These are phyloP conservation scores for Terfezia boudieri DNA, from an alignment of 495 filamentous ascomycete species.

Conservation along the genomic window DNA sequence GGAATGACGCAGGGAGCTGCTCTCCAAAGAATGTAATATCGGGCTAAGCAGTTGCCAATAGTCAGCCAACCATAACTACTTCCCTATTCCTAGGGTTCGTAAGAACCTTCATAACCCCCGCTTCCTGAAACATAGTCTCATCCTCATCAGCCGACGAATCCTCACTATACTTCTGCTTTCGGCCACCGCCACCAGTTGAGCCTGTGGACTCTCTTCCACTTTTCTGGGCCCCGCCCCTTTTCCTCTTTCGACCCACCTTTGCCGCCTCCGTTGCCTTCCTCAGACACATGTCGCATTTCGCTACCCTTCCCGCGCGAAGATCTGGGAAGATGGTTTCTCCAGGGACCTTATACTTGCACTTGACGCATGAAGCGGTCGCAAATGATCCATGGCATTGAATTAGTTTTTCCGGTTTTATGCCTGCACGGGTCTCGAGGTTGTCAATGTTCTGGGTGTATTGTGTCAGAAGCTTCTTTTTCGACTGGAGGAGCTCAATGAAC, in stretches of 20 bases:
- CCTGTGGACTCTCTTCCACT: constrained; percentile 19
- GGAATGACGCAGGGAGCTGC: constrained; percentile 61
- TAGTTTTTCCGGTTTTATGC: constrained; percentile 60
- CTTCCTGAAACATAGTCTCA: constrained; percentile 41
- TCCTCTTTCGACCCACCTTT: constrained; percentile 41
- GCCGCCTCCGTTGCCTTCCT: constrained; percentile 18
- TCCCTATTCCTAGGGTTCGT: background rate
- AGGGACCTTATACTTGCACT: constrained; percentile 52
- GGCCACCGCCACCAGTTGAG: constrained; percentile 6
- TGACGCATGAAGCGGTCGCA: constrained; percentile 72
- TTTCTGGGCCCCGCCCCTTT: constrained; percentile 38
- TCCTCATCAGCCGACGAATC: constrained; percentile 45
- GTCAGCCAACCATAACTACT: background rate
- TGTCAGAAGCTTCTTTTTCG: constrained; percentile 73
- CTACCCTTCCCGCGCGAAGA: constrained; percentile 49
- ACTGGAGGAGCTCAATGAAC: constrained; percentile 85
- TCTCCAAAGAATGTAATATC: constrained; percentile 98
- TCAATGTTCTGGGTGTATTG: constrained; percentile 99
- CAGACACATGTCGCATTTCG: constrained; percentile 40
- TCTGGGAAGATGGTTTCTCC: constrained; percentile 59
- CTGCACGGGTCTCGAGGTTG: constrained; percentile 78
- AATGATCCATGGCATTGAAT: constrained; percentile 95
- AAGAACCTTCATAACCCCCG: constrained; percentile 75
- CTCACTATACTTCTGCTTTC: constrained; percentile 26
- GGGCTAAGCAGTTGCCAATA: constrained; percentile 26